Evolutionary conservation across 2,329 filamentous ascomycete species (phyloP).

Genomic region (Sporothrix brasiliensis): DNA sequence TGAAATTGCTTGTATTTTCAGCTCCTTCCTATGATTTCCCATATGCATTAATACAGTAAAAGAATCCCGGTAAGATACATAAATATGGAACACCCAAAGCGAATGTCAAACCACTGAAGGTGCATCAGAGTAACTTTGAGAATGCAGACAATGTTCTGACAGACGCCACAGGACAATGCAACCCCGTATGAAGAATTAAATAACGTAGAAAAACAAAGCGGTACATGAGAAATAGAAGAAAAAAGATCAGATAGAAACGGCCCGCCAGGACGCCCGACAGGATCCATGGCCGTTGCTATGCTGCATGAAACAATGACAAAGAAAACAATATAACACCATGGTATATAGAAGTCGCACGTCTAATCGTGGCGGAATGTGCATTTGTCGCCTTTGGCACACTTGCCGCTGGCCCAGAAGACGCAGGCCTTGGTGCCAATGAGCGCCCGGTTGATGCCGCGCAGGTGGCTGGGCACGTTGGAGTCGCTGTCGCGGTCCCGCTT

Average conservation of each 20-base stretch:
- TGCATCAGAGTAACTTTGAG: background rate
- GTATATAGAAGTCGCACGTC: background rate
- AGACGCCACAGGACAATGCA: slow-evolving; percentile 9
- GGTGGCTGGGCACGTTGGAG: slow-evolving; percentile 43
- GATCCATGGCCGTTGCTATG: background rate
- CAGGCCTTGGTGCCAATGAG: slow-evolving; percentile 69
- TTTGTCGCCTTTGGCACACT: slow-evolving; percentile 71
- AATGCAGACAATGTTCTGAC: background rate
- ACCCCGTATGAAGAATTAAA: slow-evolving; percentile 1
- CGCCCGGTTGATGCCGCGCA: slow-evolving; percentile 56
- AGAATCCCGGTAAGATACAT: background rate
- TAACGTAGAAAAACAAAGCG: background rate
- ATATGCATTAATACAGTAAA: background rate
- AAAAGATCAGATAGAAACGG: background rate
- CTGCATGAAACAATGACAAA: slow-evolving; percentile 19
- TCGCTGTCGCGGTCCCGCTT: slow-evolving; percentile 41
- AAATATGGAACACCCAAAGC: background rate
- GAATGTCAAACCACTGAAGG: too few species aligned
- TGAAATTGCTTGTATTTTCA: background rate
- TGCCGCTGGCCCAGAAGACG: slow-evolving; percentile 70
- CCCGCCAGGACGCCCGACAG: background rate
- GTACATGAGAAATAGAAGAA: background rate
- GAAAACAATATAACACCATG: background rate
- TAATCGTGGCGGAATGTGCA: slow-evolving; percentile 73
- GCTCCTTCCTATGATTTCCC: background rate